phyloP scores from a whole-genome alignment of 768 basidiomycete species.

The Trametes coccinea region DNA sequence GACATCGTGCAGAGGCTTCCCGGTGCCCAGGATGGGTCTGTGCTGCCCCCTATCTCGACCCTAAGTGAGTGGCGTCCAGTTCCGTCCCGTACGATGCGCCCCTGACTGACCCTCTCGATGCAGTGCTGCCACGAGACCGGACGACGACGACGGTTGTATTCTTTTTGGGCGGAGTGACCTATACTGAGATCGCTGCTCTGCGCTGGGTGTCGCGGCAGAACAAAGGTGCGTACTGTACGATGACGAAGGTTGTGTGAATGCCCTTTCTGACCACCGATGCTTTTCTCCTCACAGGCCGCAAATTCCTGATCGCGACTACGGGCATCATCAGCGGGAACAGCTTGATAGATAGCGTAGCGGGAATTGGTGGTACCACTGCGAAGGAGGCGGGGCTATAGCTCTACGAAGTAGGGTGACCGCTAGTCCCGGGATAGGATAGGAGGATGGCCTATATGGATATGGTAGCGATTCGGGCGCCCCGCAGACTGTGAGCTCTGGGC shows the following conservation, averaged over 20 bases:
- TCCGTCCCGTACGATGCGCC: not conserved
- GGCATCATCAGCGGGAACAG: slow-evolving; percentile 82
- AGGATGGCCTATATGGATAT: not conserved
- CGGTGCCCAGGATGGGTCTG: slow-evolving; percentile 29
- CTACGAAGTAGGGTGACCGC: not conserved
- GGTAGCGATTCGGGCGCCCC: slow-evolving; percentile 7
- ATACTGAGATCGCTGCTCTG: slow-evolving; percentile 93
- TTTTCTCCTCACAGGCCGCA: slow-evolving; percentile 56
- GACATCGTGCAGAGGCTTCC: slow-evolving; percentile 63
- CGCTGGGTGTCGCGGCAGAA: slow-evolving; percentile 90
- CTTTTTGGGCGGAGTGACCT: slow-evolving; percentile 97
- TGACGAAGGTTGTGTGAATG: not conserved
- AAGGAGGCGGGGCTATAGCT: slow-evolving; percentile 44
- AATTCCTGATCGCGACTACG: slow-evolving; percentile 89
- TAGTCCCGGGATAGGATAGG: not conserved
- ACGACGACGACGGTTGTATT: slow-evolving; percentile 88
- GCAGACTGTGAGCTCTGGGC: slow-evolving; percentile 2
- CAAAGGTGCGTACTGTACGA: slow-evolving; percentile 51
- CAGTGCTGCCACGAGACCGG: slow-evolving; percentile 56
- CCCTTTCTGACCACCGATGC: not conserved
- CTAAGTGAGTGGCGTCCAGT: slow-evolving; percentile 34
- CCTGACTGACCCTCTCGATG: not conserved
- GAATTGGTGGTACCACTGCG: slow-evolving; percentile 36
- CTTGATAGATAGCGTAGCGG: slow-evolving; percentile 69
- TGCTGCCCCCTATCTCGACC: slow-evolving; percentile 31